Evolutionary conservation across 2,329 filamentous ascomycete genomes (phyloP).

Genomic region (Fusarium humuli): DNA sequence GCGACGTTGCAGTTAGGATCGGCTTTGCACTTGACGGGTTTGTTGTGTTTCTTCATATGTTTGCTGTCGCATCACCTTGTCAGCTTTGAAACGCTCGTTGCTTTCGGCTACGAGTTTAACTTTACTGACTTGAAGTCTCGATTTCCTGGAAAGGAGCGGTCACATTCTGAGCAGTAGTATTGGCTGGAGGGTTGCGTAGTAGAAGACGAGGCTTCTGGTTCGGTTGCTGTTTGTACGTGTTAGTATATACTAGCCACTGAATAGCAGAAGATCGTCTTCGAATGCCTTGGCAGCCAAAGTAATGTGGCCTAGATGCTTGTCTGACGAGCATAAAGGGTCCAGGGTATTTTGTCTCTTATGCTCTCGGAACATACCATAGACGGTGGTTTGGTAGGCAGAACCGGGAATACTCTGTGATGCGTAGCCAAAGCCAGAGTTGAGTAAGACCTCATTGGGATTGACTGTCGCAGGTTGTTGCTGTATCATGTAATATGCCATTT

Average conservation of each 20-base stretch:
- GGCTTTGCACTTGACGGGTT: conserved; percentile 40
- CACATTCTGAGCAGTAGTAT: conserved; percentile 17
- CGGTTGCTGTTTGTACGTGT: neutral
- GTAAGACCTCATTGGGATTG: conserved; percentile 23
- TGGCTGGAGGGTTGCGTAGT: neutral
- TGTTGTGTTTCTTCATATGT: conserved; percentile 40
- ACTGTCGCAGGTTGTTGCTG: conserved; percentile 29
- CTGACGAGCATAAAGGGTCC: neutral
- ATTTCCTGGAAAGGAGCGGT: neutral
- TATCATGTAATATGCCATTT: conserved; percentile 8
- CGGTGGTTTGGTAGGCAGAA: conserved; percentile 23
- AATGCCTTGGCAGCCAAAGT: neutral
- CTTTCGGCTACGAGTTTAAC: neutral
- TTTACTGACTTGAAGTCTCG: conserved; percentile 32
- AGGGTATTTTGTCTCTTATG: neutral
- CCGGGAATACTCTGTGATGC: neutral
- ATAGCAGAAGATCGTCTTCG: no score
- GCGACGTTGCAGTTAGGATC: conserved; percentile 12
- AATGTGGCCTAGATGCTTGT: neutral
- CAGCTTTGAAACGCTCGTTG: neutral
- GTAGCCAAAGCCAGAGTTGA: neutral
- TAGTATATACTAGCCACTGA: neutral
- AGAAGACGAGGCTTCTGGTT: conserved; percentile 20
- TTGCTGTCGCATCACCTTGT: conserved; percentile 33
- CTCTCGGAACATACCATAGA: conserved; percentile 14